Evolutionary conservation across 192 early-diverging fungal species (phyloP).

Genomic region (Coemansia sp.): DNA sequence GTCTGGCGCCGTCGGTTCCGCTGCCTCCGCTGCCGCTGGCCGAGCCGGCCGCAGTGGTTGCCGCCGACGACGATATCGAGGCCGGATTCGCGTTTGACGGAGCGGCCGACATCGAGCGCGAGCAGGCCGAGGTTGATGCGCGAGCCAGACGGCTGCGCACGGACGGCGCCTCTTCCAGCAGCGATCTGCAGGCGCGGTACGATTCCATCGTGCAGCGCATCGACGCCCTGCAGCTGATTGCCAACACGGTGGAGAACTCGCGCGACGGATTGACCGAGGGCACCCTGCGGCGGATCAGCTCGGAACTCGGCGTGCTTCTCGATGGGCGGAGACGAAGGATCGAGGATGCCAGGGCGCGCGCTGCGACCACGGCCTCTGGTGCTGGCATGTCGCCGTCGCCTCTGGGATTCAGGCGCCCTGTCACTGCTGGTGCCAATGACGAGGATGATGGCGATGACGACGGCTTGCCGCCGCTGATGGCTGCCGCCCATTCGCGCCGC

Average conservation of each 20-base stretch:
- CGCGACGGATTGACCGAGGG: slow-evolving; percentile 42
- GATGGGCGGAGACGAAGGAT: slow-evolving; percentile 23
- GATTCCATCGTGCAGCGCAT: slow-evolving; percentile 33
- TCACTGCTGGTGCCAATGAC: not conserved
- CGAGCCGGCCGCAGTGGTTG: not conserved
- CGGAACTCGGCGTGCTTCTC: slow-evolving; percentile 43
- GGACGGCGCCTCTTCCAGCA: not conserved
- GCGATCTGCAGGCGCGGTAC: slow-evolving; percentile 19
- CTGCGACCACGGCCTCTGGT: not conserved
- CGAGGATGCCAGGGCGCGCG: slow-evolving; percentile 14
- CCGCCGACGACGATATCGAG: slow-evolving; percentile 14
- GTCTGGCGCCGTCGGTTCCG: slow-evolving; percentile 5
- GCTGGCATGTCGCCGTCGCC: not conserved
- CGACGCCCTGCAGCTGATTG: slow-evolving; percentile 44
- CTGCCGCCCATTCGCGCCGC: slow-evolving; percentile 3
- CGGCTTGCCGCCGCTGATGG: not conserved
- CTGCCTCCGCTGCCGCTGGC: slow-evolving; percentile 8
- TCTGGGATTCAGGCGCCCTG: not conserved
- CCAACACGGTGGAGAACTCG: slow-evolving; percentile 53
- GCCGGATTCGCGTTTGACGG: slow-evolving; percentile 50
- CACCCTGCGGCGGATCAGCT: slow-evolving; percentile 48
- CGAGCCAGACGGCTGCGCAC: slow-evolving; percentile 2
- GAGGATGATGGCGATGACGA: not conserved
- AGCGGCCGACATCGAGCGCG: slow-evolving; percentile 47
- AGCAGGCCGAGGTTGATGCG: slow-evolving; percentile 36